Evolutionary conservation across 352 stramenopile species (phyloP).

Genomic region (Globisporangium acanthophoron): DNA sequence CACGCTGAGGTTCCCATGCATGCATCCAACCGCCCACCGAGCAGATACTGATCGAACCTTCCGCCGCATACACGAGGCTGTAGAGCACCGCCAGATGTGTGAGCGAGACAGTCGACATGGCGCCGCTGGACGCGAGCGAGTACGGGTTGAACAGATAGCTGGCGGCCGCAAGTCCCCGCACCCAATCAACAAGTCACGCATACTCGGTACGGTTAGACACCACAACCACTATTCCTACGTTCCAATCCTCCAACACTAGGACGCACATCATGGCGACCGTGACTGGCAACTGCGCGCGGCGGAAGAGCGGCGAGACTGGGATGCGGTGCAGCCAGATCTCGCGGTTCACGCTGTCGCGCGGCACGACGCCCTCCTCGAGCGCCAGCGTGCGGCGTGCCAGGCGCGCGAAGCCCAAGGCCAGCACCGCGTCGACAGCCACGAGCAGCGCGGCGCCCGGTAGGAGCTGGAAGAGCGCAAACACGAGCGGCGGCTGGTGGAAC

Average conservation of each 20-base stretch:
- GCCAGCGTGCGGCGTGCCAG: constrained; percentile 42
- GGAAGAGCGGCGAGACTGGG: constrained; percentile 66
- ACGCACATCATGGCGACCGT: constrained; percentile 53
- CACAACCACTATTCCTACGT: too few species aligned
- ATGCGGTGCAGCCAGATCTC: constrained; percentile 72
- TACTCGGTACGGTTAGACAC: not conserved
- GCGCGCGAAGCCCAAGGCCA: constrained; percentile 50
- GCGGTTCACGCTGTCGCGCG: constrained; percentile 20
- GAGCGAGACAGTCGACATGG: constrained; percentile 65
- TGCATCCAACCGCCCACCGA: too few species aligned
- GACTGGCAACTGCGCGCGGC: constrained; percentile 29
- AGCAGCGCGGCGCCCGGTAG: constrained; percentile 23
- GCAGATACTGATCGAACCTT: constrained; percentile 25
- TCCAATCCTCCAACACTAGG: too few species aligned
- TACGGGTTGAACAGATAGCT: constrained; percentile 79
- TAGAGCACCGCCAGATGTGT: constrained; percentile 64
- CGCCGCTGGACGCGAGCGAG: constrained; percentile 55
- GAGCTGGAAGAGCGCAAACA: constrained; percentile 64
- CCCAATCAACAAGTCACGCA: too few species aligned
- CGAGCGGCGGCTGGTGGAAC: constrained; percentile 78
- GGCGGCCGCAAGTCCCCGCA: too few species aligned
- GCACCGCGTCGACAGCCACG: constrained; percentile 44
- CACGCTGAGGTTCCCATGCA: not conserved
- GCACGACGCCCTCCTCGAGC: constrained; percentile 41
- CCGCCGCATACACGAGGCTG: constrained; percentile 60